These are phyloP conservation scores for Oryza australiensis DNA, from an alignment of 176 grass and related monocot genomes.

Conservation along the genomic window DNA sequence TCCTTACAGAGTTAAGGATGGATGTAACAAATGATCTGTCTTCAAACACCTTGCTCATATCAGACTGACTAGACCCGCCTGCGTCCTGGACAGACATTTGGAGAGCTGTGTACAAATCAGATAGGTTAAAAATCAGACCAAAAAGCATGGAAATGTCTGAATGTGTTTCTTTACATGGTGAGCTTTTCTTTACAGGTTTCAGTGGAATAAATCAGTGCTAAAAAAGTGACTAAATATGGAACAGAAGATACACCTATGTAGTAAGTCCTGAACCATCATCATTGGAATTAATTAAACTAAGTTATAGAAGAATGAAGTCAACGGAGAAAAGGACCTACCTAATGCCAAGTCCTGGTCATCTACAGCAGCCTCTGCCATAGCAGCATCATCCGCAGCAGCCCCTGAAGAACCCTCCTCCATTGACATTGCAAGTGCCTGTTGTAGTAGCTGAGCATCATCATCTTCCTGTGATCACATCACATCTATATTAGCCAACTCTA, in stretches of 20 bases:
- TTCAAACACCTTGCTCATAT: constrained; percentile 88
- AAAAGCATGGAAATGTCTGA: constrained; percentile 9
- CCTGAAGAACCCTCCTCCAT: constrained; percentile 68
- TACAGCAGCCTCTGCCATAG: constrained; percentile 61
- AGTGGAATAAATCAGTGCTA: neutral
- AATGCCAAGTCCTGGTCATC: constrained; percentile 84
- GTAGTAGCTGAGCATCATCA: constrained; percentile 67
- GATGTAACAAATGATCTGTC: constrained; percentile 97
- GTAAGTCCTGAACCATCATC: neutral
- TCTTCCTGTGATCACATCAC: constrained; percentile 54
- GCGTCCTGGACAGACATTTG: constrained; percentile 94
- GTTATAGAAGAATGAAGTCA: neutral
- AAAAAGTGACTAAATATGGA: neutral
- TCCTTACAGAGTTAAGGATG: constrained; percentile 79
- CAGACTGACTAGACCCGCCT: constrained; percentile 56
- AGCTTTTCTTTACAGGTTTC: neutral
- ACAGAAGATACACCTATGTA: neutral
- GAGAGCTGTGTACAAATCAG: constrained; percentile 57
- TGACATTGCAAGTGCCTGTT: constrained; percentile 93
- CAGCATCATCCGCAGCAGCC: constrained; percentile 47
- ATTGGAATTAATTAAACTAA: neutral
- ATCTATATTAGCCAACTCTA: constrained; percentile 31
- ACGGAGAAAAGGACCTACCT: constrained; percentile 47
- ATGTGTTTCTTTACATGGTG: neutral
- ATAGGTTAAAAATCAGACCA: constrained; percentile 10